Evolutionary conservation across 129 eudicot species (phyloP).

Genomic region (Centaurea solstitialis): DNA sequence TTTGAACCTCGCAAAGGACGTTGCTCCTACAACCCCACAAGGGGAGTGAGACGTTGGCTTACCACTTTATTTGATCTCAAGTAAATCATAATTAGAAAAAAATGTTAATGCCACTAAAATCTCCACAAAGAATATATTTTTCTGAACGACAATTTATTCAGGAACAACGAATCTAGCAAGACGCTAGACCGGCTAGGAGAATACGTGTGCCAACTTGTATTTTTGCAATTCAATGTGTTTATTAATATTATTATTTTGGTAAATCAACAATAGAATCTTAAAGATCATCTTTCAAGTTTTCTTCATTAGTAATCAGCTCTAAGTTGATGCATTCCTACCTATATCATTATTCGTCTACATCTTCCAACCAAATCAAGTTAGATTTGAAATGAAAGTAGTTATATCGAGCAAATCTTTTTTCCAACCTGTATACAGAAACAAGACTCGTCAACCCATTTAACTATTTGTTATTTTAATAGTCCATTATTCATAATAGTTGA

Average conservation of each 20-base stretch:
- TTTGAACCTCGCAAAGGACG: too few species aligned
- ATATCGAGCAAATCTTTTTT: conserved; percentile 3
- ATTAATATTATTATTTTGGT: neutral
- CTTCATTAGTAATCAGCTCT: neutral
- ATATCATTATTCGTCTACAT: neutral
- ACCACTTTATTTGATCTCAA: too few species aligned
- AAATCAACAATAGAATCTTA: neutral
- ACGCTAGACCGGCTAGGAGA: neutral
- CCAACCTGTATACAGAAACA: neutral
- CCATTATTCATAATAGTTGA: neutral
- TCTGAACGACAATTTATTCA: too few species aligned
- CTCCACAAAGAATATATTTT: neutral
- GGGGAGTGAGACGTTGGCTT: too few species aligned
- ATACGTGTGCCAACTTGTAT: neutral
- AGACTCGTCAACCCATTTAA: neutral
- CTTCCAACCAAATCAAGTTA: conserved; percentile 11
- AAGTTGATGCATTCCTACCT: neutral
- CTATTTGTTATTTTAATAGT: neutral
- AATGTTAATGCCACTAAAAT: too few species aligned
- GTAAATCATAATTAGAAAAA: too few species aligned
- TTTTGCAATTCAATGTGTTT: neutral
- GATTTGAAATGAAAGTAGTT: conserved; percentile 1
- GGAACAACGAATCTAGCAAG: too few species aligned
- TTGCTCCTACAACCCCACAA: too few species aligned
- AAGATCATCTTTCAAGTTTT: neutral